Conservation (phyloP, 164 flowering plant species). For the Sedum album region DNA sequence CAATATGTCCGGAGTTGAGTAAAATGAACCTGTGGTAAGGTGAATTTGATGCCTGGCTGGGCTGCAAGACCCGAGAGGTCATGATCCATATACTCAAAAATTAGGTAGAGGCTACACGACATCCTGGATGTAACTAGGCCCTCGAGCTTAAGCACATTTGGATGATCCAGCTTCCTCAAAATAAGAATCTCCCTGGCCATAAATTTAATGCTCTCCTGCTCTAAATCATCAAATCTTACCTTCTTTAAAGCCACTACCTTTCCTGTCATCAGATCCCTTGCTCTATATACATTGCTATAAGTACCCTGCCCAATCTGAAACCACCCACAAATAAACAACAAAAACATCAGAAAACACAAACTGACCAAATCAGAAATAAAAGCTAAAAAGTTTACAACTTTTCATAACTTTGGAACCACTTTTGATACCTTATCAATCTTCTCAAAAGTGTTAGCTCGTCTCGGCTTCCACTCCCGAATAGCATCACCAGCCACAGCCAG, state of each 20-base stretch:
- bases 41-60: constrained; percentile 53
- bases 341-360: background rate
- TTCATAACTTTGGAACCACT: background rate
- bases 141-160: constrained; percentile 79
- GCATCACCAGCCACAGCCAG: constrained; percentile 66
- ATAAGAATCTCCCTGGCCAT: constrained; percentile 91
- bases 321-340: constrained; percentile 6
- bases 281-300: constrained; percentile 94
- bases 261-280: constrained; percentile 67
- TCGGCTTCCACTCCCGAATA: constrained; percentile 69
- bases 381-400: background rate
- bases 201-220: constrained; percentile 84
- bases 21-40: constrained; percentile 69
- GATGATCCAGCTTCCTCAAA: constrained; percentile 61
- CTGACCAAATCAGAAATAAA: background rate
- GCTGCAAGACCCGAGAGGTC: constrained; percentile 90
- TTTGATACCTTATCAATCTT: constrained; percentile 68
- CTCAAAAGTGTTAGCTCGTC: constrained; percentile 73
- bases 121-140: constrained; percentile 88
- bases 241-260: constrained; percentile 91
- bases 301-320: constrained; percentile 90
- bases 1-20: no score
- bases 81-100: constrained; percentile 93
- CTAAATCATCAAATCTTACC: constrained; percentile 84
- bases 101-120: constrained; percentile 82